A percentile compares a stretch with the other conserved stretches of the same genome.
Evolutionary conservation across 148 eudicot species (phyloP).

Genomic region (Rhododendron vialii): DNA sequence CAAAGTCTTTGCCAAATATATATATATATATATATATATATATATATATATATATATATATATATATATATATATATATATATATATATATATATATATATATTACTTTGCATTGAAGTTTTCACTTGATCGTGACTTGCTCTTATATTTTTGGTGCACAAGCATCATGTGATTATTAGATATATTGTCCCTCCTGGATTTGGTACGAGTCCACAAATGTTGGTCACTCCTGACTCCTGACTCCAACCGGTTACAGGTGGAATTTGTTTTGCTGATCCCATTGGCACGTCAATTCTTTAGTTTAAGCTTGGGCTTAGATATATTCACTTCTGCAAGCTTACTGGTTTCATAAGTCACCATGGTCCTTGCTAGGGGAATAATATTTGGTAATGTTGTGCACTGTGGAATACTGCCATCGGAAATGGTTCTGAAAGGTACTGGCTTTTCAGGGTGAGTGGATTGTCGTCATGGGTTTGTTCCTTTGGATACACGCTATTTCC

Average conservation of each 20-base stretch:
- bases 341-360: neutral
- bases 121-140: neutral
- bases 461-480: neutral
- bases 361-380: neutral
- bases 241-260: neutral
- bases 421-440: neutral
- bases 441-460: neutral
- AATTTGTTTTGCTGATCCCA: neutral
- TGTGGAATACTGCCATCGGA: neutral
- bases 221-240: neutral
- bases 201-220: neutral
- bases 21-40: too few species aligned
- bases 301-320: too few species aligned
- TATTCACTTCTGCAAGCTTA: neutral
- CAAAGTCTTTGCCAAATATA: neutral
- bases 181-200: neutral
- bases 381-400: too few species aligned
- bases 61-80: too few species aligned
- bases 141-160: neutral
- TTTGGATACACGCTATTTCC: neutral
- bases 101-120: neutral
- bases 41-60: too few species aligned
- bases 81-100: too few species aligned
- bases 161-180: neutral
- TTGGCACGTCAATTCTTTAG: neutral